These are phyloP conservation scores for Rehmannia glutinosa DNA, from an alignment of 257 asterid species.

Conservation along the genomic window DNA sequence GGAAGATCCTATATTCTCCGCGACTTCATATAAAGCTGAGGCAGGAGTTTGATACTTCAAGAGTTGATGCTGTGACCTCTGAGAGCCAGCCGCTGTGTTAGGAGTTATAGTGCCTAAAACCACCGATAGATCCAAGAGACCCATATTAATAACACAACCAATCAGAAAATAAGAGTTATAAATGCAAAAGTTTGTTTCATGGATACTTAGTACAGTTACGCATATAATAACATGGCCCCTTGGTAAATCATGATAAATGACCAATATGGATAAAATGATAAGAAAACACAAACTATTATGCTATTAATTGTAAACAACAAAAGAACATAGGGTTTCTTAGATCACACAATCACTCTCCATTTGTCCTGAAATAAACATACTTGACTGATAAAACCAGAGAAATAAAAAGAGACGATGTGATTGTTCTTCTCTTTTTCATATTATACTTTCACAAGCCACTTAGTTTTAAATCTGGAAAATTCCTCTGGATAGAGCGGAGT, in stretches of 20 bases:
- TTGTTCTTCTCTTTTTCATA: background rate
- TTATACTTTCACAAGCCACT: background rate
- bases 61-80: constrained; percentile 44
- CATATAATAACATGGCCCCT: background rate
- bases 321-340: background rate
- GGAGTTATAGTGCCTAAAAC: constrained; percentile 27
- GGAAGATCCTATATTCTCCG: constrained; percentile 42
- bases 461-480: no score
- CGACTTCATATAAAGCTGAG: constrained; percentile 66
- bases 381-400: background rate
- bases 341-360: background rate
- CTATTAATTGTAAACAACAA: background rate
- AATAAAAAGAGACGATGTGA: background rate
- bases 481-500: no score
- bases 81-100: constrained; percentile 36
- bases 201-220: background rate
- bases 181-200: background rate
- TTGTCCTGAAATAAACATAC: background rate
- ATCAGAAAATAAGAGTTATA: background rate
- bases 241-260: background rate
- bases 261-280: background rate
- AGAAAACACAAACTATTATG: background rate
- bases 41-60: constrained; percentile 65
- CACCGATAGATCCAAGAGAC: constrained; percentile 22
- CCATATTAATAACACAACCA: background rate